Percentiles rank a stretch among this genome's conserved stretches.
Evolutionary conservation across 176 grass and related monocot genomes (phyloP).

Genomic region (Triticum monococcum): DNA sequence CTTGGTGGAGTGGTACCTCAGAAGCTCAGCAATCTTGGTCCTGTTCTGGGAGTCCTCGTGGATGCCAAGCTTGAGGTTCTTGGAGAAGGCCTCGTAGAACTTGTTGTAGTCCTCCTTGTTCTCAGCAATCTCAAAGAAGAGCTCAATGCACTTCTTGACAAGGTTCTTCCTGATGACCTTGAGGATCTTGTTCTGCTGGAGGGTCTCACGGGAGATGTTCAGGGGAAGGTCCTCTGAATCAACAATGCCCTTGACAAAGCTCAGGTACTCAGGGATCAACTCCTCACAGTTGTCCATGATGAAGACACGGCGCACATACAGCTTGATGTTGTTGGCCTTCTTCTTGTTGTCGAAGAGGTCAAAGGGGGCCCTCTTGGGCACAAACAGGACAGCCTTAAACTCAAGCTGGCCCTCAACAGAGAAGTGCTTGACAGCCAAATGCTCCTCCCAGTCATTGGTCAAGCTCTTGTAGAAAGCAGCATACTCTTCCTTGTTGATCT

Average conservation of each 20-base stretch:
- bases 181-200: slow-evolving; percentile 89
- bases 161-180: slow-evolving; percentile 86
- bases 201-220: slow-evolving; percentile 76
- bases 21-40: slow-evolving; percentile 66
- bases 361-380: slow-evolving; percentile 81
- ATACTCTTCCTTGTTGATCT: slow-evolving; percentile 90
- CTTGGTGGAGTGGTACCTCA: slow-evolving; percentile 88
- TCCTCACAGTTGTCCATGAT: slow-evolving; percentile 96
- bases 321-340: slow-evolving; percentile 93
- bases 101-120: slow-evolving; percentile 97
- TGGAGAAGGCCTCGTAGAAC: slow-evolving; percentile 89
- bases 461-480: slow-evolving; percentile 95
- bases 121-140: slow-evolving; percentile 93
- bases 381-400: slow-evolving; percentile 81
- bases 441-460: slow-evolving; percentile 94
- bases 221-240: slow-evolving; percentile 91
- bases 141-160: slow-evolving; percentile 87
- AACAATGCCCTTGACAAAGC: slow-evolving; percentile 83
- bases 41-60: slow-evolving; percentile 78
- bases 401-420: slow-evolving; percentile 94
- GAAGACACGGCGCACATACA: slow-evolving; percentile 80
- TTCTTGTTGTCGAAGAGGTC: slow-evolving; percentile 87
- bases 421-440: slow-evolving; percentile 87
- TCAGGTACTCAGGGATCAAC: slow-evolving; percentile 72
- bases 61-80: slow-evolving; percentile 85